Evolutionary conservation across 1,284 basidiomycete species (phyloP), one percentile per base, ranked within the genome.

Genomic region (Phenoliferia sp.): DNA sequence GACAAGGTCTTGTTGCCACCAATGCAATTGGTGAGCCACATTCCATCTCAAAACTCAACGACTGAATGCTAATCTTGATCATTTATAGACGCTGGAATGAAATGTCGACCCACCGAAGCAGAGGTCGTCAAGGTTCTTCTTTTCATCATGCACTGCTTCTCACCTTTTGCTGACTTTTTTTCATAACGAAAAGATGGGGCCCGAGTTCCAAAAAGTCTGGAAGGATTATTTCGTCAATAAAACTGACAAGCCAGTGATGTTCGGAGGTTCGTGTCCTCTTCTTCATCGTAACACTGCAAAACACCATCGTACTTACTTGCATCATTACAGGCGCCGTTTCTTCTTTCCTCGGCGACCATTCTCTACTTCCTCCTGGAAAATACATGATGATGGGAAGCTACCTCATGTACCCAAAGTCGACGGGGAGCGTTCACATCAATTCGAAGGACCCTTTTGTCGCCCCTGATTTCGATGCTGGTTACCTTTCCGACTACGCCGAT

Each of bases 201-300:
- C 48, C 12, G 54, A 29, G 34, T 57, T 88, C 79, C 86, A 86
- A 70, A 81, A 82, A 70, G 83, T 87, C 57, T 88, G 85, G 85
- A 77, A 88, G 75, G 82, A 65, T 32, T 88, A 88, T 79, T 88
- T 88, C 82, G 87, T 86, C 81, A 84, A 88, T 80, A 87, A 87
- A 80, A 87, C 87, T 65, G 87, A 88, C 81, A 88, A 87, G 81
- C 87, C 87, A 3, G 85, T 88, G 67, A 87, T 88, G 85, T 69
- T 84, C 75, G 70, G 77, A 68, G 3, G 52, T 57, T 33, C 17
- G 44, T 12, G 1, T 22, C 39, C n/a, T 28, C 35, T 12, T 3
- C 29, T 29, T 28, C 39, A 52, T 52, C 44, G 9, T 19, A 32
- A n/a, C n/a, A n/a, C n/a, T n/a, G n/a, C n/a, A n/a, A n/a, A n/a